Conservation (phyloP, 2,329 filamentous ascomycete species). For the Colletotrichum phormii region DNA sequence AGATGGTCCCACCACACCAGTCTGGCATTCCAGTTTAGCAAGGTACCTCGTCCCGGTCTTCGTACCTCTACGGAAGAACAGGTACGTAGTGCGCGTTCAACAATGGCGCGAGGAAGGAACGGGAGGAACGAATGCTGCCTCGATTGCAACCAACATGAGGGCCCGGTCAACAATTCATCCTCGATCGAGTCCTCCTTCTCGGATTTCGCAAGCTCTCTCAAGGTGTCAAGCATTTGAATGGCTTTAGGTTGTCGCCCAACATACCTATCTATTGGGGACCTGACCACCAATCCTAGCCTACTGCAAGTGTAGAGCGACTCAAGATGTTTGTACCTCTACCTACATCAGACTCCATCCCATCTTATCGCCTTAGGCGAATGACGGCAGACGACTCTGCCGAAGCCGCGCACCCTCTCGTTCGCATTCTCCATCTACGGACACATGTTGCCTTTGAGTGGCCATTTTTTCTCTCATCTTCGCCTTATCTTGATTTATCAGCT, state of each 20-base stretch:
- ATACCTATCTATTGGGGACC: neutral
- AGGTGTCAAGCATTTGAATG: no score
- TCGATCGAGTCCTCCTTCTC: neutral
- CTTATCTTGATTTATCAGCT: constrained; percentile 32
- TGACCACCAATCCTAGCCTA: neutral
- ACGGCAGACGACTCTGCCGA: constrained; percentile 20
- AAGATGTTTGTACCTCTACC: neutral
- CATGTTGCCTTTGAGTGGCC: neutral
- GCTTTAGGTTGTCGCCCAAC: neutral
- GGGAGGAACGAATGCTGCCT: neutral
- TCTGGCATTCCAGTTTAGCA: neutral
- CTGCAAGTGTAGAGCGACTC: neutral
- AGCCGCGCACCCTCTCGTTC: constrained; percentile 5
- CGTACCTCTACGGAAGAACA: neutral
- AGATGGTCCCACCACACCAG: constrained; percentile 10
- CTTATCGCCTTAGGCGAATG: constrained; percentile 5
- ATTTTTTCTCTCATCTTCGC: constrained; percentile 6
- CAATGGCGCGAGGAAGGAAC: neutral
- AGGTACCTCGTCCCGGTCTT: neutral
- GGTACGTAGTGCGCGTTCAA: neutral
- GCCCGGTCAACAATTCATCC: no score
- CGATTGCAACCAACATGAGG: neutral
- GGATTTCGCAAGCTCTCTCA: no score
- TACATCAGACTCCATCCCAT: constrained; percentile 26
- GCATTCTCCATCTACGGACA: neutral